Conservation (phyloP, 2,329 filamentous ascomycete genomes). For the Calonectria montana region DNA sequence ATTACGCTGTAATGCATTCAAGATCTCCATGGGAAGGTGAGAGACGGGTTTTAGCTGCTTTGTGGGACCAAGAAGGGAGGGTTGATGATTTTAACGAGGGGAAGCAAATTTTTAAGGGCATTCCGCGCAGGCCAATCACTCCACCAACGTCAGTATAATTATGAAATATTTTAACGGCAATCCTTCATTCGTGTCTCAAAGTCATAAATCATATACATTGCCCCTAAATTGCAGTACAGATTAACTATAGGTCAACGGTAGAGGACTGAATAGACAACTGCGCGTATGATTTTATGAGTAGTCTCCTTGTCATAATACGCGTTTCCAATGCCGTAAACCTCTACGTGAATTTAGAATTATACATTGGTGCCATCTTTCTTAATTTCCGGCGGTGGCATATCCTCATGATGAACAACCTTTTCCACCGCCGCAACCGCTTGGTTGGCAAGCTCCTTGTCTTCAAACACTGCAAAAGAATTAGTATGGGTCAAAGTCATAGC, state of each 20-base stretch:
- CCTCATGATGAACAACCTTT: constrained; percentile 14
- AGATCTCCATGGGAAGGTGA: constrained; percentile 45
- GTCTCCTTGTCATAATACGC: not conserved
- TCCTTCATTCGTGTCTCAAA: no score
- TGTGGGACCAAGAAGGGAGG: constrained; percentile 45
- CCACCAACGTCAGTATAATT: not conserved
- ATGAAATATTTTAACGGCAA: no score
- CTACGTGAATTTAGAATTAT: no score
- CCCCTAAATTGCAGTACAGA: no score
- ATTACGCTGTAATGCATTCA: constrained; percentile 49
- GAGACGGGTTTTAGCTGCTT: constrained; percentile 45
- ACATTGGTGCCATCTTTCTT: not conserved
- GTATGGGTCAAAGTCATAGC: not conserved
- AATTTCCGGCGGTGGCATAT: not conserved
- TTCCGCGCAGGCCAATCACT: not conserved
- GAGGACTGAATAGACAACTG: no score
- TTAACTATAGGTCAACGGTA: no score
- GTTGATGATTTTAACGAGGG: constrained; percentile 42
- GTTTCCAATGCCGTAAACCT: no score
- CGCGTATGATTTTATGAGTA: not conserved
- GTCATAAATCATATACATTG: no score
- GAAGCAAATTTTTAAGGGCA: constrained; percentile 17
- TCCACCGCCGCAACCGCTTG: constrained; percentile 7
- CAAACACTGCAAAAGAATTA: constrained; percentile 17
- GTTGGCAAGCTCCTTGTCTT: constrained; percentile 17